Evolutionary conservation across 2,329 filamentous ascomycete genomes (phyloP), one percentile per base, ranked within the genome.

Genomic region (Aspergillus chevalieri): DNA sequence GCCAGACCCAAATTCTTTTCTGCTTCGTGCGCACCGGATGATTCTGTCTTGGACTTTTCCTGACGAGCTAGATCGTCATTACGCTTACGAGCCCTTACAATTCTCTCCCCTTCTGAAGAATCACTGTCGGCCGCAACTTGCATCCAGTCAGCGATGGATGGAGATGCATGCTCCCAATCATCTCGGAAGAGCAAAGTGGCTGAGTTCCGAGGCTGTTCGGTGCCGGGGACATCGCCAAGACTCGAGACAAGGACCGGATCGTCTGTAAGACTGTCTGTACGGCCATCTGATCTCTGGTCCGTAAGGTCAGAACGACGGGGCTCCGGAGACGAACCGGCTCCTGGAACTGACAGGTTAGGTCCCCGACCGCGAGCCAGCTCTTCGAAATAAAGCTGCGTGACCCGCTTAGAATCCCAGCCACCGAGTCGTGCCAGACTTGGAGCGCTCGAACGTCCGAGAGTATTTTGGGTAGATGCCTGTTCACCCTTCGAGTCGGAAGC

Each of bases 381-480:
- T 49, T 78, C 73, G 4, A 82, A 62, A 59, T 79, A 81, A n/a
- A 78, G 70, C 52, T 78, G 76, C 3, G 76, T 78, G 2, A 78
- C 75, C 49, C 77, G 76, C 49, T 75, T 77, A 1, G 77, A 76
- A 46, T 78, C 76, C 74, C 78, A 81, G 30, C 74, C 72, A 6
- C 74, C 74, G 51, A 78, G 71, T 53, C 75, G 74, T n/a, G 75
- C 77, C 47, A 82, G 63, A 46, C 75, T 74, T 12, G 78, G 77
- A 9, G 77, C 77, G n/a, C 74, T 67, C 5, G 70, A 67, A 36
- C 76, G 68, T 4, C 74, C 64, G 50, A 74, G 69, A 4, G 65
- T 61, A 44, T 68, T 62, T 46, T 73, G 68, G 46, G 73, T 72
- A 28, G 71, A 62, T 47, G 43, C 53, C 45, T 50, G 60, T 44